phyloP scores from a whole-genome alignment of 2,329 filamentous ascomycete genomes.

The Malbranchea zuffiana region DNA sequence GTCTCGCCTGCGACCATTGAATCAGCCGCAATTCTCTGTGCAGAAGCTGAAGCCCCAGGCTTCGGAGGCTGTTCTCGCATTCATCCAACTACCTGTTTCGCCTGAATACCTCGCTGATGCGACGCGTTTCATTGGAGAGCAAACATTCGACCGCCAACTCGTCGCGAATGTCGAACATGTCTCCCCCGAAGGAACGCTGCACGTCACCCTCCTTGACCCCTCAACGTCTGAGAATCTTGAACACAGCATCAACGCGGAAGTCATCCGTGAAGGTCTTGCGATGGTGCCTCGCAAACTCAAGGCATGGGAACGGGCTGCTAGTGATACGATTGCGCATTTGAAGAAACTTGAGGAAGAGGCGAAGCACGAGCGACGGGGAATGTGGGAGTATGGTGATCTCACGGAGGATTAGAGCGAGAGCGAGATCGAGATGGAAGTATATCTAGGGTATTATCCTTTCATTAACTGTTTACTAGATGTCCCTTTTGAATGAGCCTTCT shows the following conservation, averaged over 20 bases:
- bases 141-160: slow-evolving; percentile 63
- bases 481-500: no score
- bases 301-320: slow-evolving; percentile 73
- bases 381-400: slow-evolving; percentile 98
- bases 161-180: slow-evolving; percentile 86
- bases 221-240: slow-evolving; percentile 51
- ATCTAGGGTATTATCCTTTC: no score
- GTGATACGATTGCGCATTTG: slow-evolving; percentile 59
- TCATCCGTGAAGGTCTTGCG: slow-evolving; percentile 70
- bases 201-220: slow-evolving; percentile 80
- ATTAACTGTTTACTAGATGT: no score
- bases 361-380: slow-evolving; percentile 68
- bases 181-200: slow-evolving; percentile 68
- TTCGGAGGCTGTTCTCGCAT: slow-evolving; percentile 72
- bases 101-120: slow-evolving; percentile 76
- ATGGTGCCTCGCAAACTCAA: slow-evolving; percentile 90
- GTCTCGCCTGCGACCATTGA: slow-evolving; percentile 70
- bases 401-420: slow-evolving; percentile 59
- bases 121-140: slow-evolving; percentile 60
- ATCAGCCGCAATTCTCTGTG: slow-evolving; percentile 63
- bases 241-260: slow-evolving; percentile 80
- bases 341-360: slow-evolving; percentile 65
- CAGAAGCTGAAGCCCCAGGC: slow-evolving; percentile 82
- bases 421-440: no score
- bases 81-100: slow-evolving; percentile 74